phyloP scores from a whole-genome alignment of 495 filamentous ascomycete genomes.

The Xylaria intraflava region DNA sequence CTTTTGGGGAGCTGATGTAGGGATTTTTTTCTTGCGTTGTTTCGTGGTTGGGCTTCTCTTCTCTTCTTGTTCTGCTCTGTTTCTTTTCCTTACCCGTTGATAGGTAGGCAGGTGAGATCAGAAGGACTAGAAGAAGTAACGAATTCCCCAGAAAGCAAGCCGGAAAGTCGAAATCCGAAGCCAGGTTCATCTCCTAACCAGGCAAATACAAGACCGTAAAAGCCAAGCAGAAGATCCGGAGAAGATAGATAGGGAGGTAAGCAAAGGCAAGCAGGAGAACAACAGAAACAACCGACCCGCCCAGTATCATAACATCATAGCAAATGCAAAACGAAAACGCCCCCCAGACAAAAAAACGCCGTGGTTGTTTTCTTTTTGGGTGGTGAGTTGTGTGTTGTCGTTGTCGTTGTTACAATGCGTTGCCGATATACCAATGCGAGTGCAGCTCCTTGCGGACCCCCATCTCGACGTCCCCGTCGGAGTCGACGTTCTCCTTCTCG shows the following conservation, averaged over 20 bases:
- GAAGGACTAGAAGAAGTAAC: too few species aligned
- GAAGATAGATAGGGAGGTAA: too few species aligned
- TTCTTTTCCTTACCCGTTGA: too few species aligned
- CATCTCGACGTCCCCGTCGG: background rate
- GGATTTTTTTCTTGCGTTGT: too few species aligned
- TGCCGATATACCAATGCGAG: slow-evolving; percentile 11
- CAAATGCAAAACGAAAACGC: too few species aligned
- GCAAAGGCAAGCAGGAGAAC: background rate
- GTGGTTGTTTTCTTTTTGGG: background rate
- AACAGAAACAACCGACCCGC: background rate
- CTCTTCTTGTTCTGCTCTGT: too few species aligned
- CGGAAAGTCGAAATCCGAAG: too few species aligned
- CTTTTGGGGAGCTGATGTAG: too few species aligned
- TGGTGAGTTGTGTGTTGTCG: background rate
- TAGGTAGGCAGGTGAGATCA: too few species aligned
- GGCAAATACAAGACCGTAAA: background rate
- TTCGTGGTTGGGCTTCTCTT: too few species aligned
- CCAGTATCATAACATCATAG: too few species aligned
- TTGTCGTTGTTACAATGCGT: background rate
- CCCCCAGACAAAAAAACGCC: background rate
- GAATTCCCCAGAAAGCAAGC: too few species aligned
- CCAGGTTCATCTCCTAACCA: background rate
- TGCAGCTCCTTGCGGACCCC: background rate
- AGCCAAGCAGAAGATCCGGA: background rate
- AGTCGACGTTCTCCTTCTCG: slow-evolving; percentile 9